Base-by-base conservation (phyloP, 1,284 basidiomycete genomes). In the Cerioporus squamosus region DNA sequence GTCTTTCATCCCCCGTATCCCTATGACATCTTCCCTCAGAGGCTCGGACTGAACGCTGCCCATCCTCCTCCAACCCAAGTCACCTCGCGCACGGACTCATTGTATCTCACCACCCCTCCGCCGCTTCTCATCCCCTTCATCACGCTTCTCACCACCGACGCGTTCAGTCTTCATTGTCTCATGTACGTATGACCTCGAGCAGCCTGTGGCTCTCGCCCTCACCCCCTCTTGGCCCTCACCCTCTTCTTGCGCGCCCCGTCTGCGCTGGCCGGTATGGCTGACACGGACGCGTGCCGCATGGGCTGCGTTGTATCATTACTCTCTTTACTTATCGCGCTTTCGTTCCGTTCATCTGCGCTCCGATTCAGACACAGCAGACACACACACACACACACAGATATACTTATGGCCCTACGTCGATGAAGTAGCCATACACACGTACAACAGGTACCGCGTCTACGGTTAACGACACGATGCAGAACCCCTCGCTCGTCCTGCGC, bases 131-230 rank as follows among this genome's bases (percentile, higher is more conserved):
- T 29, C 39, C 44, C 48, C 31, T 45, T 45, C 52, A 40, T 51
- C 51, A 57, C 59, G 61, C 51, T 47, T 59, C 51, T 58, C 59
- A 48, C 51, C 6, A 26, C 42, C 45, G n/a, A 50, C 23, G 54
- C 57, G 57, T 61, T 60, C 58, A 51, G 55, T 58, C 31, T 51
- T 61, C 57, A 45, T 31, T 60, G 55, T 29, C 47, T 36, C 33
- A 36, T 36, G 57, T 53, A 60, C 46, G 45, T 60, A 60, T 51
- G 53, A 57, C 46, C 53, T 44, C 36, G 44, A 57, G 63, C 33
- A 62, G 63, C 63, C 63, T 62, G 60, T 36, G 63, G 63, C 60
- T 64, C 60, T 40, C 49, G 51, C 47, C 33, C 33, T 1, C 14
- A 10, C 49, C 55, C 47, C 33, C 33, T 3, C 12, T 36, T 15